Evolutionary conservation across 306 rosid genomes (phyloP), one percentile per base, ranked within the genome.

Genomic region (Vigna trinervia): DNA sequence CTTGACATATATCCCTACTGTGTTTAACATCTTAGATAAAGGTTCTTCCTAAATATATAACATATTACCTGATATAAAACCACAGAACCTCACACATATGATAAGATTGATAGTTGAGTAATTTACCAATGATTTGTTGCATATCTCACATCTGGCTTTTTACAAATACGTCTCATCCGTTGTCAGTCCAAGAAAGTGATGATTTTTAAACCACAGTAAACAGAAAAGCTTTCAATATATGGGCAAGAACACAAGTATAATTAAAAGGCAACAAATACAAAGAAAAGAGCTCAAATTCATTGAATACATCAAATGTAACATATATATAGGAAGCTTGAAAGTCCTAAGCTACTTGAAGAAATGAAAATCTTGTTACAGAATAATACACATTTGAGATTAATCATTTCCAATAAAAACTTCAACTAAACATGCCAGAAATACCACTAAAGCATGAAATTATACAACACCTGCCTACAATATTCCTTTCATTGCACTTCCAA

Each of bases 121-220:
- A 39, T 22, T 51, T 32, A 34, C 30, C 53, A 13, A 23, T 2
- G 6, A 53, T 26, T 54, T 13, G 69, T 34, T 50, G 15, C 30
- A 81, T 63, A 41, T 30, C 20, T 69, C 48, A 9, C 19, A 19
- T 53, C 60, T 26, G 8, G 15, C 34, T 64, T 9, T 39, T 39
- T 26, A 8, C 26, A 2, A 9, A 22, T 50, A 34, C 28, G 50
- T 59, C 12, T 46, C 52, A n/a, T 19, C 43, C 12, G 6, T 60
- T 2, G 43, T 60, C 20, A 6, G 23, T 59, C 23, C n/a, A 48
- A 69, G 22, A 17, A 76, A 51, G 23, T 9, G 36, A 14, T 51
- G 38, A 50, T 81, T 81, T 32, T 68, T 34, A 39, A 68, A 56
- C 43, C 56, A 39, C 52, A 75, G 23, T 4, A 59, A 39, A 67